These are phyloP conservation scores for Nitzschia sp. DNA, from an alignment of 108 stramenopile genomes.

Conservation along the genomic window DNA sequence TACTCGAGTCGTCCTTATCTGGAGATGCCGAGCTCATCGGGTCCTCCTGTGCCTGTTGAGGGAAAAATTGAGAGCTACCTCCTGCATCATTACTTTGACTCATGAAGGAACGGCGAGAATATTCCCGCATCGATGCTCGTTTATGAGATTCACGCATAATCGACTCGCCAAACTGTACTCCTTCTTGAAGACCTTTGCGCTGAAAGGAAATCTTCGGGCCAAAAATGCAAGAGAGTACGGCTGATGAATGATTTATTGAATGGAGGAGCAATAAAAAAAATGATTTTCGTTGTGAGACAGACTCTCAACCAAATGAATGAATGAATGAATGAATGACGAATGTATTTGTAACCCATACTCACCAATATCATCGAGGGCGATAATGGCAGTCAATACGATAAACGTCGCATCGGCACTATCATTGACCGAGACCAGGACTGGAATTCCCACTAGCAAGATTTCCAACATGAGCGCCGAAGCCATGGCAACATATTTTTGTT, in stretches of 20 bases:
- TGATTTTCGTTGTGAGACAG: too few relatives aligned
- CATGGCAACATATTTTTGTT: conserved; percentile 46
- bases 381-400: conserved; percentile 36
- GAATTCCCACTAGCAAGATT: conserved; percentile 46
- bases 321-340: neutral
- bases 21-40: neutral
- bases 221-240: conserved; percentile 35
- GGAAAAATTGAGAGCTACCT: neutral
- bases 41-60: neutral
- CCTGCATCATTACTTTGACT: neutral
- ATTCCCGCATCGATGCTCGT: conserved; percentile 10
- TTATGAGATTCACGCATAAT: conserved; percentile 14
- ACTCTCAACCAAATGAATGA: neutral
- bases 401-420: conserved; percentile 36
- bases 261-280: neutral
- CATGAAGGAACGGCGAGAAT: neutral
- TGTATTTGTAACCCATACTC: too few relatives aligned
- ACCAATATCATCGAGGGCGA: conserved; percentile 41
- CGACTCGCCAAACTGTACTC: conserved; percentile 28
- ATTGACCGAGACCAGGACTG: conserved; percentile 43
- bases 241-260: too few relatives aligned
- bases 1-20: neutral
- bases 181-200: conserved; percentile 36
- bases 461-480: conserved; percentile 44
- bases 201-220: conserved; percentile 40